phyloP scores from a whole-genome alignment of 176 grass and related monocot species.

The Hyparrhenia diplandra region DNA sequence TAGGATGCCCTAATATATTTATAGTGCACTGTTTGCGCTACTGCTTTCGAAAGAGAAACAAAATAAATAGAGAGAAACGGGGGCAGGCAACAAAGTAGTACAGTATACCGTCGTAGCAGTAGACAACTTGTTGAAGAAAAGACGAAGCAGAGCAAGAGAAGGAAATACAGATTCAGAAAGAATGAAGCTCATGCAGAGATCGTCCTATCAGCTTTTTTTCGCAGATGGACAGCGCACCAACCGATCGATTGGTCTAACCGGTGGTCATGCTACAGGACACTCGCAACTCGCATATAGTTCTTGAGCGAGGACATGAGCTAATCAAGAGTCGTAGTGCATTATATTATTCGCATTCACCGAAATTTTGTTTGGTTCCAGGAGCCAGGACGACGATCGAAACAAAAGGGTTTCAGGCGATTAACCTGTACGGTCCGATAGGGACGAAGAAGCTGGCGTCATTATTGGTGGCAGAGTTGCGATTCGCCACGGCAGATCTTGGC shows the following conservation, averaged over 20 bases:
- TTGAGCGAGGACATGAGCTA: not conserved
- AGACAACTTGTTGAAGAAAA: conserved; percentile 13
- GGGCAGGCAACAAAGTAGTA: not conserved
- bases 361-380: not conserved
- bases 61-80: not conserved
- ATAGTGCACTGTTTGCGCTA: no score
- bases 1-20: no score
- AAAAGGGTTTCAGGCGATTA: not conserved
- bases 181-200: not conserved
- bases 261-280: not conserved
- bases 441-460: not conserved
- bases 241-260: not conserved
- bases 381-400: not conserved
- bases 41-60: no score
- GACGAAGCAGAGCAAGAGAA: not conserved
- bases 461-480: conserved; percentile 17
- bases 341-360: not conserved
- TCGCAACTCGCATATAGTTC: no score
- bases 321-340: no score
- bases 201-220: not conserved
- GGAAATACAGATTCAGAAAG: not conserved
- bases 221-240: not conserved
- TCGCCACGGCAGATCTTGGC: conserved; percentile 32
- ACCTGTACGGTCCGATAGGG: not conserved
- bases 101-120: not conserved